Evolutionary conservation across 169 alveolate species (phyloP), one percentile per base, ranked within the genome.

Genomic region (Fabrea salina): DNA sequence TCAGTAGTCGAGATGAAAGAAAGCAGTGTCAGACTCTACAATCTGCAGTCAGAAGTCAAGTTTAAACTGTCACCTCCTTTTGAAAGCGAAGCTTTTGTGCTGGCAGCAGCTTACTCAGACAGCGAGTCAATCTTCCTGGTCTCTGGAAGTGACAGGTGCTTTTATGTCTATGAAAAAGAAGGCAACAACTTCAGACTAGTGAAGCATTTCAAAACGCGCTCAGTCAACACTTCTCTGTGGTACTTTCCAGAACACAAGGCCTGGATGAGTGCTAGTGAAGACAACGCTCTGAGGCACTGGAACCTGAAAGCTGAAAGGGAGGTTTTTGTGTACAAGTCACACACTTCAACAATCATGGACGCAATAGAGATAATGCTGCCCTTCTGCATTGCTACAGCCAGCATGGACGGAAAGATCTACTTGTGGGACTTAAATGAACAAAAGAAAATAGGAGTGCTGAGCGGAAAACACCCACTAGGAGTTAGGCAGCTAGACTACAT

Each of bases 391-490:
- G 89, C 93, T 16, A 75, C 94, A 11, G 93, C 94, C 0, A 82
- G 91, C 66, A 59, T 89, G 41, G 96, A 92, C 86, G 93, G 91
- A 40, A 89, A 83, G 75, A 92, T 92, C 35, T 83, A 86, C 47
- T 61, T 92, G 25, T 89, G 90, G 75, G 90, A 89, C 68, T 32
- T 92, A 77, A 54, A 53, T 39, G 93, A 92, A 57, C 57, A 58
- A 47, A 40, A 79, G 84, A 61, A 80, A 54, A 39, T 58, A 71
- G 49, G 59, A 70, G 35, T 76, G 56, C 35, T 72, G 1, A 27
- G 35, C 11, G 80, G 80, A 33, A 88, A 88, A 32, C 86, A 83
- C 50, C 79, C 83, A 27, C 80, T 88, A 74, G 95, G 95, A 41
- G 90, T 93, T 0, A 59, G 94, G 66, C 39, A 79, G 11, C 75